Base-by-base conservation (phyloP, 805 yeast species). In the Starmerella roubikii region DNA sequence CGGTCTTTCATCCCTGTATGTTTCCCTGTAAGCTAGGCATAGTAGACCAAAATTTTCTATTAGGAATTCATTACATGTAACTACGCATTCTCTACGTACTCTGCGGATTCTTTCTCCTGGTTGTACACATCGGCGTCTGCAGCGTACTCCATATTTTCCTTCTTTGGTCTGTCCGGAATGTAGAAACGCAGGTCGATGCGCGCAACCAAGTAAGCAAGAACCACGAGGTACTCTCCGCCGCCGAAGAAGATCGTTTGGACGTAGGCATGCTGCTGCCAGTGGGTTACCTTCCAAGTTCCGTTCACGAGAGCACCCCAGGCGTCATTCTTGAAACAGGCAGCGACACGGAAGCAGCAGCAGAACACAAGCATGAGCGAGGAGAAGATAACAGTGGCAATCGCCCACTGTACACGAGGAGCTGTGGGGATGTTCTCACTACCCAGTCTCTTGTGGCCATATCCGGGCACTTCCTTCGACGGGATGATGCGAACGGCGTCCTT, bases 121-220 rank as follows among this genome's bases (percentile, higher is more conserved):
- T n/a, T n/a, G n/a, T n/a, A n/a, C n/a, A n/a, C n/a, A n/a, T n/a
- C n/a, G n/a, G n/a, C n/a, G n/a, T n/a, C n/a, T n/a, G n/a, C n/a
- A n/a, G n/a, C n/a, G n/a, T n/a, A n/a, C n/a, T n/a, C n/a, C n/a
- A n/a, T n/a, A n/a, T n/a, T n/a, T n/a, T 15, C 24, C 37, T 26
- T 26, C 23, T 24, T 12, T 15, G 42, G 35, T 37, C 56, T 59
- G 56, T 78, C 86, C 15, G 93, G 88, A 58, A 81, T 74, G 66
- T 80, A 80, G 60, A 80, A 80, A 56, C 91, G 67, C 52, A 80
- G 64, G 55, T 80, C 91, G 37, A 76, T 72, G 55, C 93, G 69
- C 15, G 75, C 73, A 25, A 75, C 51, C 39, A 80, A 55, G 54
- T 75, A 77, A 25, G 75, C 45, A 9, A 73, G 38, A 46, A 75